Conservation (phyloP, 208 protist genomes). For the Borovskyia barvae region DNA sequence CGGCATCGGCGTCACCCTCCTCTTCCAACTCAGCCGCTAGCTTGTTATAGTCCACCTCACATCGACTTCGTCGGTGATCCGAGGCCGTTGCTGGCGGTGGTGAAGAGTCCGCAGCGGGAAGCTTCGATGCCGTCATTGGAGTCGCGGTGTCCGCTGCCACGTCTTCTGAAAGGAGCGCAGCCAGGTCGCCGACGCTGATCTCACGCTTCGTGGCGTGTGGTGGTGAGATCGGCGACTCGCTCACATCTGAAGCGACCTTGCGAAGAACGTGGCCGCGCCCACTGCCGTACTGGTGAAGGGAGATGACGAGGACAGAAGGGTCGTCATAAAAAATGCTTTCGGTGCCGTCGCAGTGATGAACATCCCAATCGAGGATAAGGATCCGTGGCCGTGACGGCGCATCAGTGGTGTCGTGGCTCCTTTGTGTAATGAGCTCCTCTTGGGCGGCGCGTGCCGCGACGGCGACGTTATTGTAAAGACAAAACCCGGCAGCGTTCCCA, state of each 20-base stretch:
- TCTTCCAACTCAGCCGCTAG: slow-evolving; percentile 51
- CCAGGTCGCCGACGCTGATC: slow-evolving; percentile 21
- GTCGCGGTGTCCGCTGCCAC: background rate
- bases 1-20: slow-evolving; percentile 41
- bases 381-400: slow-evolving; percentile 36
- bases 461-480: slow-evolving; percentile 92
- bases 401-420: no score
- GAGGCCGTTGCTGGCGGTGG: background rate
- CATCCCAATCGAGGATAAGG: slow-evolving; percentile 95
- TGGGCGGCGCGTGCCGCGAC: slow-evolving; percentile 85
- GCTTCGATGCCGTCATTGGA: background rate
- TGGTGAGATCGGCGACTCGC: background rate
- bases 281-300: slow-evolving; percentile 90
- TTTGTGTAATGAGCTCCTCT: slow-evolving; percentile 25
- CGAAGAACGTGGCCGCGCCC: slow-evolving; percentile 66
- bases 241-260: slow-evolving; percentile 23
- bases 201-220: slow-evolving; percentile 1
- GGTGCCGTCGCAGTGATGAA: slow-evolving; percentile 95
- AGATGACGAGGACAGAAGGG: slow-evolving; percentile 90
- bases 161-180: slow-evolving; percentile 9
- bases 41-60: slow-evolving; percentile 61
- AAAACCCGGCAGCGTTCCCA: slow-evolving; percentile 78
- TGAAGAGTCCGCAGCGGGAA: background rate
- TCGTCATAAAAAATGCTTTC: slow-evolving; percentile 93
- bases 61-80: slow-evolving; percentile 20